Percentiles rank a stretch among this genome's conserved stretches.
These are phyloP conservation scores for Raffaelea arxii DNA, from an alignment of 2,329 filamentous ascomycete species.

Conservation along the genomic window DNA sequence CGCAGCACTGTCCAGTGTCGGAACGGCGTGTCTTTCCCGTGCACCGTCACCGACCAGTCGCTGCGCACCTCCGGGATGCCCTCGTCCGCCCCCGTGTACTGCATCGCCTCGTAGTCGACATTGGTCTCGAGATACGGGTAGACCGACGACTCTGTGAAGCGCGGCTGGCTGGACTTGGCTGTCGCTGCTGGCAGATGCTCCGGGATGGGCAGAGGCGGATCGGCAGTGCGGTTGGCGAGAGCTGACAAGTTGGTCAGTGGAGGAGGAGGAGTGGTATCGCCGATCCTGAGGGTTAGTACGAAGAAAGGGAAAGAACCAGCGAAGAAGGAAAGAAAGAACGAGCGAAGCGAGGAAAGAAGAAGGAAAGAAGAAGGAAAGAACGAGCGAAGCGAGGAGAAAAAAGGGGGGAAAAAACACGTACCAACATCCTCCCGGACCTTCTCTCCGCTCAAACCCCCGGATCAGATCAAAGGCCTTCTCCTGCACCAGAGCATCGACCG, in stretches of 20 bases:
- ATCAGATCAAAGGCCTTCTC: conserved; percentile 32
- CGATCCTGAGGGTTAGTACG: conserved; percentile 31
- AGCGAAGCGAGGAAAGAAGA: neutral
- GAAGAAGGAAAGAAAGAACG: neutral
- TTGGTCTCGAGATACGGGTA: conserved; percentile 35
- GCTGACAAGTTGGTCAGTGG: conserved; percentile 21
- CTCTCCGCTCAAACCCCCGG: conserved; percentile 30
- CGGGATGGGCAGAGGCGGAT: conserved; percentile 37
- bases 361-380: neutral
- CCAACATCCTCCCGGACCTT: conserved; percentile 35
- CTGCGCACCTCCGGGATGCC: conserved; percentile 3
- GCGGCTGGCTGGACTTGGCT: conserved; percentile 20
- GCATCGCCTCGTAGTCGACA: conserved; percentile 49
- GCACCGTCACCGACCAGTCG: conserved; percentile 29
- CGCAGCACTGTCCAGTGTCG: conserved; percentile 48
- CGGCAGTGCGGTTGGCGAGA: conserved; percentile 34
- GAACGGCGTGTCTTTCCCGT: conserved; percentile 48
- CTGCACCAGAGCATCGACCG: conserved; percentile 13
- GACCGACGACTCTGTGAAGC: conserved; percentile 9
- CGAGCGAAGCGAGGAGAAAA: neutral
- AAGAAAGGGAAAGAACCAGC: too few species aligned
- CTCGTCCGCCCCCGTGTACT: conserved; percentile 32
- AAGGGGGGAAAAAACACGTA: conserved; percentile 11
- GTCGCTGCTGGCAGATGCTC: conserved; percentile 34
- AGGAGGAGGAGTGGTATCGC: conserved; percentile 32